Conservation (phyloP, 768 basidiomycete genomes). For the Chalciporus chontae region DNA sequence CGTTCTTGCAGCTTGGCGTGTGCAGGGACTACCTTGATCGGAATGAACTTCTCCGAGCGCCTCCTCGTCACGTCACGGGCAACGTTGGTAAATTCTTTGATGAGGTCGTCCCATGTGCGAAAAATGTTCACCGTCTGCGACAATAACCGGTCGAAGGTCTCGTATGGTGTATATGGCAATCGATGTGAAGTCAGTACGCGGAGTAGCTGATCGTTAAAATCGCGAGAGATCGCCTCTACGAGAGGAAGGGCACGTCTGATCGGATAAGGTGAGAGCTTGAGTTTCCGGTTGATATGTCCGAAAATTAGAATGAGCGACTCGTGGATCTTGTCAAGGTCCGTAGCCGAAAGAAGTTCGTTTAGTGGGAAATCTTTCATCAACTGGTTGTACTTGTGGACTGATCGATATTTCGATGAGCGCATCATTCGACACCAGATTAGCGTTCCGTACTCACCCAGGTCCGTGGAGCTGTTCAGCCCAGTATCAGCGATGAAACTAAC, state of each 20-base stretch:
- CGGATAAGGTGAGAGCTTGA: constrained; percentile 94
- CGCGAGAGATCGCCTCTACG: constrained; percentile 95
- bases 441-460: constrained; percentile 55
- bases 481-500: constrained; percentile 98
- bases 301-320: constrained; percentile 87
- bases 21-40: constrained; percentile 89
- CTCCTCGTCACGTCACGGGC: constrained; percentile 91
- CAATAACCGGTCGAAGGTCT: constrained; percentile 87
- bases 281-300: constrained; percentile 90
- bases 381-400: constrained; percentile 97
- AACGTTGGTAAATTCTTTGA: constrained; percentile 91
- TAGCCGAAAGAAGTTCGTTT: constrained; percentile 93
- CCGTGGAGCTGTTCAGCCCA: constrained; percentile 90
- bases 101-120: constrained; percentile 82
- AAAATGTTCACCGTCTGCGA: constrained; percentile 74
- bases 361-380: constrained; percentile 99
- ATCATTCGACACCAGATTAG: not conserved
- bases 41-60: constrained; percentile 89
- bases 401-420: not conserved
- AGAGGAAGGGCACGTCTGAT: constrained; percentile 94
- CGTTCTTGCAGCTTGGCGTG: constrained; percentile 91
- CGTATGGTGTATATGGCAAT: constrained; percentile 90
- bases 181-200: constrained; percentile 89
- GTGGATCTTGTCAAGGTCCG: constrained; percentile 93
- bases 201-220: constrained; percentile 94